Conservation (phyloP, 306 rosid species). For the Prunus salicina region DNA sequence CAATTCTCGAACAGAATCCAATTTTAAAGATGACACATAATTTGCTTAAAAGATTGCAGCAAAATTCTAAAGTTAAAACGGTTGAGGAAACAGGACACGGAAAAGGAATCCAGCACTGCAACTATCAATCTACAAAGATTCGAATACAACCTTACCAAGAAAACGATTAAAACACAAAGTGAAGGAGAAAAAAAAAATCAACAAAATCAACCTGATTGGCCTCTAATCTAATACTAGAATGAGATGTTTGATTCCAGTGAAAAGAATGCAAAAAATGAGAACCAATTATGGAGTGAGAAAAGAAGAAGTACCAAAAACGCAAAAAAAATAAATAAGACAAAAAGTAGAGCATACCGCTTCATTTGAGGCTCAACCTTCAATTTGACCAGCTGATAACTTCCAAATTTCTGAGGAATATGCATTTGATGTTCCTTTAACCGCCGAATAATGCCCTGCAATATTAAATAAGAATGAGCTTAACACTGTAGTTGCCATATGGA, state of each 20-base stretch:
- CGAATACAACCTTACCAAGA: no score
- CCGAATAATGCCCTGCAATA: conserved; percentile 30
- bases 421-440: conserved; percentile 35
- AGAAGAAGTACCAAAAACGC: background rate
- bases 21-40: background rate
- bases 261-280: background rate
- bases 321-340: background rate
- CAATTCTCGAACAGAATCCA: conserved; percentile 9
- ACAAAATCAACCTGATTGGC: background rate
- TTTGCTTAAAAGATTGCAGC: background rate
- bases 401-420: conserved; percentile 51
- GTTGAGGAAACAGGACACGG: background rate
- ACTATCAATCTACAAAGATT: no score
- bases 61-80: background rate
- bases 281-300: background rate
- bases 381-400: conserved; percentile 42
- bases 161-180: background rate
- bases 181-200: background rate
- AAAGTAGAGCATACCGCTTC: conserved; percentile 26
- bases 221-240: background rate
- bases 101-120: background rate
- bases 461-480: background rate
- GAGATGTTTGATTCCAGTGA: background rate
- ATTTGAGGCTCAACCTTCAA: conserved; percentile 32
- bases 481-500: background rate